Evolutionary conservation across 2,329 filamentous ascomycete genomes (phyloP), one percentile per base, ranked within the genome.

Genomic region (Helotiales sp.): DNA sequence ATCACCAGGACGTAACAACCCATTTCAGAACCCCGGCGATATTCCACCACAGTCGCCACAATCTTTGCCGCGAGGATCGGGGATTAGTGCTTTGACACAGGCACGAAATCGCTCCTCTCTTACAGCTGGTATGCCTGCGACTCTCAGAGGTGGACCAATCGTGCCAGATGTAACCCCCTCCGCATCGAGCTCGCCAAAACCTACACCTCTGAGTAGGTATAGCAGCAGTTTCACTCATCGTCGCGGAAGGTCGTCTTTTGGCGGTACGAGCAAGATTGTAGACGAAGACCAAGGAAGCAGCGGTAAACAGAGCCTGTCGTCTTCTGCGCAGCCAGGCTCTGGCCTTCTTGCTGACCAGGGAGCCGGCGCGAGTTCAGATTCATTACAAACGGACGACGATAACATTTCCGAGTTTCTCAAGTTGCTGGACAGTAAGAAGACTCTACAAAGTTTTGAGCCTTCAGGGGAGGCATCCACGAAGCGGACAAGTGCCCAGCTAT

Each of bases 211-310:
- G n/a, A 90, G 89, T 68, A 89, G 92, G 55, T 98, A 96, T 77
- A 97, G 93, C 78, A 98, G 95, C 79, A 97, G 94, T 75, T 99
- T 99, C 75, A 92, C 91, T 6, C 93, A 97, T 77, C 88, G 96
- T 54, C 88, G 92, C 63, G 90, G 87, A 30, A 88, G 93, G 52
- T 87, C 90, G 26, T 96, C 93, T 0, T 91, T 91, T 65, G 90
- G 91, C 34, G 91, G 91, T 22, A 85, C 87, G 22, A 92, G 90
- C 75, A 89, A 85, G 70, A 50, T 74, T 11, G 83, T 82, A 1
- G 91, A 93, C 61, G 91, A 93, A 69, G 91, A 93, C 73, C 90
- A 92, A 75, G 83, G 83, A 40, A 93, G 91, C 79, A 97, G 94
- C 76, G 91, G 91, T n/a, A 90, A 90, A 72, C 91, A 91, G 69